Percentiles rank a stretch among this genome's conserved stretches.
phyloP scores from a whole-genome alignment of 495 filamentous ascomycete species.

The Hypoxylon rickii region DNA sequence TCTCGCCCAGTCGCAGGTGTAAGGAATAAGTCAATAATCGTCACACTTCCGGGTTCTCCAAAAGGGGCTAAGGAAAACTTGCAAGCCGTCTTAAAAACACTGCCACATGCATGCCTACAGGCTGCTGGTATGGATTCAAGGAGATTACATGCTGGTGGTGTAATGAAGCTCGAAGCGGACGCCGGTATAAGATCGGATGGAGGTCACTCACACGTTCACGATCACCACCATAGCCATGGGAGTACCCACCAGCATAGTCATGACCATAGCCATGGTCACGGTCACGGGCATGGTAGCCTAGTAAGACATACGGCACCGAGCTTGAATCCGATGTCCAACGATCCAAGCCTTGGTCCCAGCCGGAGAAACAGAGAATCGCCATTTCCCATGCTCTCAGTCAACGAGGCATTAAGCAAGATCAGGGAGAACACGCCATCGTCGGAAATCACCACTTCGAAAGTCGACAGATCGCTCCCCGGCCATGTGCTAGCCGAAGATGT shows the following conservation, averaged over 20 bases:
- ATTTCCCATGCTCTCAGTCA: conserved; percentile 88
- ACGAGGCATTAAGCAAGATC: conserved; percentile 77
- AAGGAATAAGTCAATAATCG: conserved; percentile 78
- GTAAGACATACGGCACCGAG: conserved; percentile 71
- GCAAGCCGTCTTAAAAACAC: conserved; percentile 81
- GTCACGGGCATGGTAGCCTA: conserved; percentile 67
- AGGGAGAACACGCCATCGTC: conserved; percentile 67
- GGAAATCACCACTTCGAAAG: conserved; percentile 56
- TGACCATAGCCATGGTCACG: conserved; percentile 59
- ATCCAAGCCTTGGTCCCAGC: conserved; percentile 77
- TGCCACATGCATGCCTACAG: conserved; percentile 93
- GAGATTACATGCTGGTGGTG: conserved; percentile 75
- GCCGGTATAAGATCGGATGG: conserved; percentile 62
- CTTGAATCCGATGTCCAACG: conserved; percentile 71
- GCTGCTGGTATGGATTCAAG: conserved; percentile 83
- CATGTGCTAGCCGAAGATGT: conserved; percentile 83
- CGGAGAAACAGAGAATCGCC: conserved; percentile 81
- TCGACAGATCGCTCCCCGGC: conserved; percentile 68
- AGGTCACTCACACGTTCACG: conserved; percentile 28
- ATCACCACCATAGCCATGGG: conserved; percentile 39
- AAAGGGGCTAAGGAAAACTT: conserved; percentile 98
- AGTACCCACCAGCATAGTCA: conserved; percentile 53
- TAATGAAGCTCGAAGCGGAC: conserved; percentile 81
- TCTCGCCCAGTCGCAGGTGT: conserved; percentile 91
- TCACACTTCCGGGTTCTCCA: conserved; percentile 92